Conservation (phyloP, 352 stramenopile species). For the Globisporangium middletonii region DNA sequence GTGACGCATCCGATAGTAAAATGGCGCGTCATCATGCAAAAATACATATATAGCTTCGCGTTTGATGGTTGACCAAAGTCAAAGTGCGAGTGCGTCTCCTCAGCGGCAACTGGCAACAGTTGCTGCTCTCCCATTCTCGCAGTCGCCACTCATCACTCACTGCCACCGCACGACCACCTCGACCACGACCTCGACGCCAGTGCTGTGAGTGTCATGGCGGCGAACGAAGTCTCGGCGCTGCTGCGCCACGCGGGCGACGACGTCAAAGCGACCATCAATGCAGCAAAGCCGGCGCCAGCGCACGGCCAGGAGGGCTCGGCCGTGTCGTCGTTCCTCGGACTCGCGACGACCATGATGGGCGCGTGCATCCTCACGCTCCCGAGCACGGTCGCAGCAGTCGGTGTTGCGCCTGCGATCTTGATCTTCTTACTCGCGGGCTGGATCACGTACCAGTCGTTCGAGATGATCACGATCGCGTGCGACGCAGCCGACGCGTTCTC, state of each 20-base stretch:
- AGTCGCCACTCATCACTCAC: too few relatives aligned
- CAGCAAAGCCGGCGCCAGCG: conserved; percentile 6
- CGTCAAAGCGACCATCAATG: conserved; percentile 3
- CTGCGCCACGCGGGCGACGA: conserved; percentile 23
- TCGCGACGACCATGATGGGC: conserved; percentile 82
- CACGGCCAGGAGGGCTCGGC: conserved; percentile 50
- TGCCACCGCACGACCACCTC: too few relatives aligned
- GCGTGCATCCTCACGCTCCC: conserved; percentile 75
- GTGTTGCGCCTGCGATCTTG: conserved; percentile 38
- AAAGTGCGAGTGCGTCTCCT: too few relatives aligned
- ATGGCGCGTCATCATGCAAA: too few relatives aligned
- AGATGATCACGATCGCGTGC: conserved; percentile 63
- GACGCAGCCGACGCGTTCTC: conserved; percentile 65
- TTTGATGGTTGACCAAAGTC: too few relatives aligned
- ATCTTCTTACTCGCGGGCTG: conserved; percentile 48
- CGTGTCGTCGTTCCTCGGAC: conserved; percentile 67
- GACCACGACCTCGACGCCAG: too few relatives aligned
- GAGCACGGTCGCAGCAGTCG: conserved; percentile 53
- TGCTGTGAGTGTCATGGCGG: conserved; percentile 8
- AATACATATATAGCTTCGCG: too few relatives aligned
- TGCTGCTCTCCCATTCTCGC: too few relatives aligned
- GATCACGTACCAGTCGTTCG: conserved; percentile 65
- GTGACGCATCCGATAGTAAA: too few relatives aligned
- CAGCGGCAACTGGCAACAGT: too few relatives aligned
- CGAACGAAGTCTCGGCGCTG: conserved; percentile 26